Percentiles rank a stretch among this genome's conserved stretches.
Evolutionary conservation across 345 rosid genomes (phyloP).

Genomic region (Citrus glauca): DNA sequence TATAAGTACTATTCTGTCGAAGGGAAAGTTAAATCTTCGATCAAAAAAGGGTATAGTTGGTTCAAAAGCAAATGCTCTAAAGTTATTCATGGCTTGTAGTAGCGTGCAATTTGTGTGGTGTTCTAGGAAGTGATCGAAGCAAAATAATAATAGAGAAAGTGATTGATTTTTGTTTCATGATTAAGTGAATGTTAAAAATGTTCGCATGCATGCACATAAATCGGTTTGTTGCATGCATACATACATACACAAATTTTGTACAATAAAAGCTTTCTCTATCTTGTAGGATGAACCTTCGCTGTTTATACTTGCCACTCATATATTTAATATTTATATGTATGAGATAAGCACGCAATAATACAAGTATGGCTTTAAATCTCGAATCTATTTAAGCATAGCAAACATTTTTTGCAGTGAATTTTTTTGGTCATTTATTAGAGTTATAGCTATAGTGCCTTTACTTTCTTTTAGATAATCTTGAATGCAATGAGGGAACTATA

Average conservation of each 20-base stretch:
- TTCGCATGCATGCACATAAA: not conserved
- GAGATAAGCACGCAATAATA: too few species aligned
- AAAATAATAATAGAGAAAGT: not conserved
- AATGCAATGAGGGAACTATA: too few species aligned
- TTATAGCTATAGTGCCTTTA: too few species aligned
- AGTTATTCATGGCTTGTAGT: slow-evolving; percentile 26
- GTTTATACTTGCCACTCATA: too few species aligned
- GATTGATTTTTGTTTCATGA: not conserved
- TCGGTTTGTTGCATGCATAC: not conserved
- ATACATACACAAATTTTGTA: not conserved
- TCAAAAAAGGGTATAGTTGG: slow-evolving; percentile 51
- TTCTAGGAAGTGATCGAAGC: not conserved
- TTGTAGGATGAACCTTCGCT: too few species aligned
- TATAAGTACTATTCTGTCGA: slow-evolving; percentile 49
- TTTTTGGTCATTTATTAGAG: too few species aligned
- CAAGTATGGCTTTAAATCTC: too few species aligned
- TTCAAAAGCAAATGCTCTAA: slow-evolving; percentile 41
- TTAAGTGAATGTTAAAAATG: not conserved
- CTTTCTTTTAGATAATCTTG: too few species aligned
- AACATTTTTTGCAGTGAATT: too few species aligned
- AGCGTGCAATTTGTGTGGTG: not conserved
- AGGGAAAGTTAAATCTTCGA: slow-evolving; percentile 41
- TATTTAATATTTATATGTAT: too few species aligned
- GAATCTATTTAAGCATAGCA: too few species aligned
- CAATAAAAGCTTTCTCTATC: not conserved